Conservation (phyloP, 371 early-diverging fungal species). For the Mucor sp. region DNA sequence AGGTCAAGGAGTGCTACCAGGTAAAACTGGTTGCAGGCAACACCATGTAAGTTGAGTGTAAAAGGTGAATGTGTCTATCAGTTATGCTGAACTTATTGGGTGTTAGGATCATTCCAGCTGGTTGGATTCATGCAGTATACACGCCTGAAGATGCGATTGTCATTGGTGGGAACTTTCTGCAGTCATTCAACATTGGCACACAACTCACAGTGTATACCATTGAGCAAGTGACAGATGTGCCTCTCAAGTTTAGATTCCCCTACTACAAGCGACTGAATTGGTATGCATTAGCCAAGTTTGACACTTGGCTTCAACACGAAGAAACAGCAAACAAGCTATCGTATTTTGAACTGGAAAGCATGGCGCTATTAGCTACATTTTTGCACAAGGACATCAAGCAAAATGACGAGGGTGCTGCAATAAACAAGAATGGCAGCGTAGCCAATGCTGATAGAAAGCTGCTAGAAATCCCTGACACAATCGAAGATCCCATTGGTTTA, state of each 20-base stretch:
- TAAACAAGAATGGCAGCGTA: neutral
- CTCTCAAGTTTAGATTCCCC: constrained; percentile 85
- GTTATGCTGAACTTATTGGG: neutral
- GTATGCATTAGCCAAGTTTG: constrained; percentile 59
- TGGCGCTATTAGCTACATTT: constrained; percentile 10
- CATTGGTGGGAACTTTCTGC: constrained; percentile 93
- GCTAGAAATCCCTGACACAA: constrained; percentile 9
- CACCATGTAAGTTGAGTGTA: constrained; percentile 61
- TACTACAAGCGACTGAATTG: constrained; percentile 81
- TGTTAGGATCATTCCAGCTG: constrained; percentile 88
- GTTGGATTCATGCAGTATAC: constrained; percentile 95
- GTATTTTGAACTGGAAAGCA: constrained; percentile 27
- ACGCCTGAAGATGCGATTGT: constrained; percentile 87
- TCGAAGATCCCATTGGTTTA: constrained; percentile 13
- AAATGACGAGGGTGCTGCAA: neutral
- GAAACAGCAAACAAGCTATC: constrained; percentile 1
- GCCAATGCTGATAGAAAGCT: neutral
- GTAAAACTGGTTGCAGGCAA: constrained; percentile 75
- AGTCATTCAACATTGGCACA: constrained; percentile 68
- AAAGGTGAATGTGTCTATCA: neutral
- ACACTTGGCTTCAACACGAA: constrained; percentile 16
- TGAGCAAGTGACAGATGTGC: constrained; percentile 79
- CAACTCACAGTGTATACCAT: constrained; percentile 73
- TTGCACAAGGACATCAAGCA: neutral
- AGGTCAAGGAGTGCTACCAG: constrained; percentile 69